Base-by-base conservation (phyloP, 345 rosid genomes). In the Durio zibethinus region DNA sequence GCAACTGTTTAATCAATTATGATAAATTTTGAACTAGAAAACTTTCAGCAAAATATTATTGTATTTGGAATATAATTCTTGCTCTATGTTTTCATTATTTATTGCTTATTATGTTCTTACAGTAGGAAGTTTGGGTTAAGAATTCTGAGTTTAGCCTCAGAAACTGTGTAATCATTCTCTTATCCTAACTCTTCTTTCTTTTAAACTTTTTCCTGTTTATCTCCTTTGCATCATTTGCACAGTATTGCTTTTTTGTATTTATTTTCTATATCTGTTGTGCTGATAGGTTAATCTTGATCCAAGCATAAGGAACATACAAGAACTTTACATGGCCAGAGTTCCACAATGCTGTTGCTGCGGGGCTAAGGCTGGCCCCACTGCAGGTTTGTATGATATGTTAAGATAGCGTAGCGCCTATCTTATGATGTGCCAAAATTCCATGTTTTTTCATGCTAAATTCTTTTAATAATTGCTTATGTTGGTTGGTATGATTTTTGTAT, bases 311-410 rank as follows among this genome's bases (percentile, higher is more conserved):
- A 93, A 90, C 82, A 83, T 95, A 59, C 98, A 93, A 89, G 99
- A 95, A 85, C 91, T 95, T 75, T 93, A 86, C 97, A 42, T 95
- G 98, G 98, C 96, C 99, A n/a, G 98, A 95, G 86, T 95, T 95
- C 88, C 98, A 93, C 82, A 95, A 95, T 86, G 97, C 98, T 82
- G 98, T 93, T 83, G 99, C 98, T 76, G 94, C 99, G 80, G 99
- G 98, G 79, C 85, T 95, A 74, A 87, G 93, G 79, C 88, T 95
- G 87, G 91, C 98, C 23, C 98, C 99, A 10, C 86, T 92, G 83
- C 99, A 95, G 97, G 99, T 95, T 75, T 80, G 75, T 59, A 76
- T 73, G 56, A 48, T 84, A 69, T 69, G 63, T 82, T 73, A 56
- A 76, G 75, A 72, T 74, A 12, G 65, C 77, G 10, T 50, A 48